Conservation (phyloP, 495 filamentous ascomycete species). For the Astrothelium macrocarpum region DNA sequence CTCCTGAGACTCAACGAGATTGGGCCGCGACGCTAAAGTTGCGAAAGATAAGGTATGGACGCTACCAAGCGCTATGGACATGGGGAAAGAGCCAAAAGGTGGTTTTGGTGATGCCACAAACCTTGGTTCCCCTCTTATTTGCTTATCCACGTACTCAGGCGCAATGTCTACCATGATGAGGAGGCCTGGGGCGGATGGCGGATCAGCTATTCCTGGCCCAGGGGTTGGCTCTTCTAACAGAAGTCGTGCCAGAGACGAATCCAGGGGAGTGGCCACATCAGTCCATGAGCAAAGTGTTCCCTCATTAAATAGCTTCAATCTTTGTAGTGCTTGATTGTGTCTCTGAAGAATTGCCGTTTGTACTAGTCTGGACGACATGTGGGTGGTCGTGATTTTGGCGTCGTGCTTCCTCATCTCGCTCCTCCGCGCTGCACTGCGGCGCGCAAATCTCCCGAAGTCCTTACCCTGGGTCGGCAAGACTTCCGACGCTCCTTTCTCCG, state of each 20-base stretch:
- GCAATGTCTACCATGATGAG: no score
- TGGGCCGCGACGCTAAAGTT: no score
- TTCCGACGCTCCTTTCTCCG: background rate
- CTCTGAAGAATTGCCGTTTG: background rate
- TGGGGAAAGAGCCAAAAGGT: no score
- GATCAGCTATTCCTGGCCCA: background rate
- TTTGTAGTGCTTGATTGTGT: background rate
- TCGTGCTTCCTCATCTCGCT: background rate
- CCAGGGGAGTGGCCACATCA: background rate
- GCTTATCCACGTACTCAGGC: no score
- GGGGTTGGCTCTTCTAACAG: background rate
- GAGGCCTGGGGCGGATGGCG: no score
- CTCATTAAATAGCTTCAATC: background rate
- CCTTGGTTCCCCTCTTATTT: no score
- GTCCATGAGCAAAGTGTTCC: background rate
- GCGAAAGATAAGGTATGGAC: no score
- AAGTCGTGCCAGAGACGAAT: background rate
- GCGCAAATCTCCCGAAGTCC: background rate
- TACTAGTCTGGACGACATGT: background rate
- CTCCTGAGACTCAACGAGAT: no score
- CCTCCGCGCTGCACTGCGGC: background rate
- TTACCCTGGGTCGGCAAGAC: background rate
- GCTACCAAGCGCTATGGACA: no score
- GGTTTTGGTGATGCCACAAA: no score
- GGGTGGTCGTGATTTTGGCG: background rate